phyloP scores from a whole-genome alignment of 495 filamentous ascomycete species.

The Talaromyces stipitatus region DNA sequence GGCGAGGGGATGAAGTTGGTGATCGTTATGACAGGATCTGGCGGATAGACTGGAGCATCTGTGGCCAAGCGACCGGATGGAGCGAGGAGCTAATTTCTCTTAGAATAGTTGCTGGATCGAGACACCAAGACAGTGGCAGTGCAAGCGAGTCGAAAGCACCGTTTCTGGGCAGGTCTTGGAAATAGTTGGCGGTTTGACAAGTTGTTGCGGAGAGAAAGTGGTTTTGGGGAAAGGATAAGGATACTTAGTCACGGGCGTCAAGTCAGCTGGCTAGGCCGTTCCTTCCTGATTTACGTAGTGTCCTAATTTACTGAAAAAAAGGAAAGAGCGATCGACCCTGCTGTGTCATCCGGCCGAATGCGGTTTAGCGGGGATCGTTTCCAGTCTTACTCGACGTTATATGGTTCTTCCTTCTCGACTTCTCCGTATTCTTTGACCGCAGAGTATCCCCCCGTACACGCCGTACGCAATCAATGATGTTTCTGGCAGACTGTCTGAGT shows the following conservation, averaged over 20 bases:
- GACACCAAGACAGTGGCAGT: neutral
- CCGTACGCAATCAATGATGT: too few relatives aligned
- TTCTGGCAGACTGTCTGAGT: too few relatives aligned
- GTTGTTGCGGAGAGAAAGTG: neutral
- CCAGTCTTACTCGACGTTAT: neutral
- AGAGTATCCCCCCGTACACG: too few relatives aligned
- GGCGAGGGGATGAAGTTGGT: neutral
- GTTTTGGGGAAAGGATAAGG: neutral
- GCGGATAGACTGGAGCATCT: neutral
- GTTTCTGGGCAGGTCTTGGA: constrained; percentile 3
- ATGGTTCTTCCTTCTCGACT: neutral
- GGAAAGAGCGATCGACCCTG: neutral
- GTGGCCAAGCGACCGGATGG: neutral
- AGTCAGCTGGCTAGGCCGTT: neutral
- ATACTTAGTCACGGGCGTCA: neutral
- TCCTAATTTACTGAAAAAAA: neutral
- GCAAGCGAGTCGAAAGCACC: neutral
- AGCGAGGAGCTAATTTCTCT: neutral
- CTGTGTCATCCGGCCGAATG: neutral
- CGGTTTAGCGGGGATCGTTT: neutral
- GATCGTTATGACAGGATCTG: neutral
- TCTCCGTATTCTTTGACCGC: too few relatives aligned
- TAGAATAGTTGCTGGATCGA: neutral
- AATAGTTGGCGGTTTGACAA: neutral
- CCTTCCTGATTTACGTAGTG: neutral